Evolutionary conservation across 2,329 filamentous ascomycete species (phyloP), one percentile per base, ranked within the genome.

Genomic region (Gaeumannomyces sp.): DNA sequence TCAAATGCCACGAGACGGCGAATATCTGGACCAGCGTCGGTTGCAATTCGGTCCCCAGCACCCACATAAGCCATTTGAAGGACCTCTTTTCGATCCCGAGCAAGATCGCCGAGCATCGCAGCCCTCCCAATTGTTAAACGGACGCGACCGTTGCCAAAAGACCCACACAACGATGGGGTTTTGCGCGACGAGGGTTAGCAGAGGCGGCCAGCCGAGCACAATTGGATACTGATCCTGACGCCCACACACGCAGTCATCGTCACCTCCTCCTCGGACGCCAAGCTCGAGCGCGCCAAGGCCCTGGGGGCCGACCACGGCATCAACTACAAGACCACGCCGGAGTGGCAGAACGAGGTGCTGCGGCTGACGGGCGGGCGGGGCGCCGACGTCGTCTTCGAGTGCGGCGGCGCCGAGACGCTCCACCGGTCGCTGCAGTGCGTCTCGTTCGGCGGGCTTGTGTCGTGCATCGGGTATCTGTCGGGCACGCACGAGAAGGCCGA

Each of bases 321-420:
- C 69, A 86, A 86, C 74, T 85, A 85, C 74, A 77, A 76, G 65
- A 83, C 78, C 13, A 79, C 75, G 58, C 82, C 81, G 60, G 73
- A 78, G 59, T 86, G 83, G 84, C 77, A 83, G 29, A 75, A 79
- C 31, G 72, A 73, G 56, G 83, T 84, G 0, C 75, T 83, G 68
- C 65, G 74, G 19, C 69, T 81, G 8, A 86, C 84, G 0, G 62
- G 68, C 33, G 75, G 74, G 19, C 70, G 73, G 14, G 84, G 83
- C 27, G 83, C 80, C 3, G 82, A 86, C 73, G 75, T 84, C 59
- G 79, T 87, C 62, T 78, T 87, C 66, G 85, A 87, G 68, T 80
- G 78, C 57, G 84, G 82, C 33, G 84, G 84, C 2, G 77, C 81
- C 3, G 71, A 76, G 63, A 86, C 84, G 0, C 71, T 86, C 27